Evolutionary conservation across 257 asterid genomes (phyloP), one percentile per base, ranked within the genome.

Genomic region (Primulina tabacum): DNA sequence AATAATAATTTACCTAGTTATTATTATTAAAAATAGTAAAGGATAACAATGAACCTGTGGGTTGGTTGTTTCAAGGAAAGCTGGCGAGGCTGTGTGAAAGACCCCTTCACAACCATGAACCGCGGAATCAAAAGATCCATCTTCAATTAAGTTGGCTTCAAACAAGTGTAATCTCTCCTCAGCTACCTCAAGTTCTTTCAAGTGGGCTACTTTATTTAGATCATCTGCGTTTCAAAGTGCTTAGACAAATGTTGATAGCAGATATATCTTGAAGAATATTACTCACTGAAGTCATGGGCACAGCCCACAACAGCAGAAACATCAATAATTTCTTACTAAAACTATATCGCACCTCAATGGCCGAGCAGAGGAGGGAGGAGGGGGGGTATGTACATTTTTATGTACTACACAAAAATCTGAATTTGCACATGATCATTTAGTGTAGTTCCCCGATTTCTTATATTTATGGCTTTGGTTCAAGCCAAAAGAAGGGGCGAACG

Each of bases 41-140:
- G 24, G 24, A 21, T 21, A 21, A 21, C 24, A 21, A 9, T 11
- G 10, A 8, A 74, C 87, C 78, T 79, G 57, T 60, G 80, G 86
- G 24, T 82, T 74, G 14, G 47, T 52, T 4, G 9, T 30, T 40
- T 71, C 11, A 6, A 53, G 8, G 24, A 14, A 14, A 64, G 75
- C 79, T 1, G 90, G 90, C 3, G 88, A 81, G 12, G 88, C 88
- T 4, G 79, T 74, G 61, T 85, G 90, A 43, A 82, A 80, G 60
- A 81, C 86, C 28, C 80, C 77, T 21, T 79, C 78, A 77, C 85
- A 85, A 11, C 88, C 88, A 59, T 75, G 83, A 73, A 85, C 56
- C 7, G 72, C 68, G 3, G 72, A 32, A 79, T 85, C 86, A 65
- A 85, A 85, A 29, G 85, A 85, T 70, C 81, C 82, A 12, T 85